A percentile compares a stretch with the other conserved stretches of the same genome.
Conservation (phyloP, 768 basidiomycete genomes). For the Xerocomus potaroensis region DNA sequence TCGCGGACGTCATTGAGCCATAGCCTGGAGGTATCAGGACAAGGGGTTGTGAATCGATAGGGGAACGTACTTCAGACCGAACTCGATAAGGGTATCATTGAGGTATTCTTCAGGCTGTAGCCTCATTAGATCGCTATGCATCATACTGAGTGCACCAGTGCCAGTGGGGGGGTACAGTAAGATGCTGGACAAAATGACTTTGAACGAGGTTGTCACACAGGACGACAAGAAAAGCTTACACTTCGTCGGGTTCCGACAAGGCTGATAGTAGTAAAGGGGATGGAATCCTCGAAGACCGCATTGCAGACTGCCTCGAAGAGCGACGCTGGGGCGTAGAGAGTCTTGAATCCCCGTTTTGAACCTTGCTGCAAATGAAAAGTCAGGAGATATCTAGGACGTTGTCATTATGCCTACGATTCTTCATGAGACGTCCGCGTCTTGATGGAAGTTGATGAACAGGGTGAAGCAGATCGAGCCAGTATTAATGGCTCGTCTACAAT, state of each 20-base stretch:
- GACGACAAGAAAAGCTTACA: conserved; percentile 39
- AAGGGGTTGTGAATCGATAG: neutral
- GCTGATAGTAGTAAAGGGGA: conserved; percentile 30
- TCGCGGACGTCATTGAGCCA: conserved; percentile 61
- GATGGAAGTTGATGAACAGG: conserved; percentile 18
- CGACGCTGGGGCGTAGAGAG: conserved; percentile 23
- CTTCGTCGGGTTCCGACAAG: conserved; percentile 53
- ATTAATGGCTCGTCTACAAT: neutral
- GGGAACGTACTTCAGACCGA: conserved; percentile 78
- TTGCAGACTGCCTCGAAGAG: conserved; percentile 34
- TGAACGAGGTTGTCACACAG: conserved; percentile 2
- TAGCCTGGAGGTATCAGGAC: conserved; percentile 41
- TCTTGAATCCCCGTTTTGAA: conserved; percentile 5
- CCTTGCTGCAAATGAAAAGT: conserved; percentile 9
- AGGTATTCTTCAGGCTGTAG: conserved; percentile 79
- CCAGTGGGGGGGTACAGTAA: conserved; percentile 69
- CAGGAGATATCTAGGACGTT: neutral
- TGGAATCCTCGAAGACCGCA: conserved; percentile 13
- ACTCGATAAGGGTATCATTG: conserved; percentile 96
- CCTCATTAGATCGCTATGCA: conserved; percentile 69
- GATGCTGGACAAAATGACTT: conserved; percentile 42
- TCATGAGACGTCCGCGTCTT: conserved; percentile 6
- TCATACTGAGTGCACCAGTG: conserved; percentile 77
- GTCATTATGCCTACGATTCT: conserved; percentile 15
- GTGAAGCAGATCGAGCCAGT: conserved; percentile 11